Conservation (phyloP, 163 green algal species). For the Trebouxiophyceae sp. region DNA sequence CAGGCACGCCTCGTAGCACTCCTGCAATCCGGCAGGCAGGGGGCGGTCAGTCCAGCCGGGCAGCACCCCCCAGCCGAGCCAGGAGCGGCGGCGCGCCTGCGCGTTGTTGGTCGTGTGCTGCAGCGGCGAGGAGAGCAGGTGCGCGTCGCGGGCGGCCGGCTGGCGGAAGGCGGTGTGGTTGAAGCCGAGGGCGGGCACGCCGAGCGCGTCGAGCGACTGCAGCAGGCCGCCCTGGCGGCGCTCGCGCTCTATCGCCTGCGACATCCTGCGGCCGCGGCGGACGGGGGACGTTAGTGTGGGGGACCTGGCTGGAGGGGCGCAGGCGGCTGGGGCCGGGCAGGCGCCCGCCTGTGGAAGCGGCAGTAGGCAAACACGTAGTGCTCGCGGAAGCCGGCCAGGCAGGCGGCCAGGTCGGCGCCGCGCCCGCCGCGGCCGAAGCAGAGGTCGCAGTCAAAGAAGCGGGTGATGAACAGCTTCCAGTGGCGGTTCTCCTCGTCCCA, state of each 20-base stretch:
- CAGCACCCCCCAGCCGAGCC: too few species aligned
- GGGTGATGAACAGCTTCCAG: conserved; percentile 19
- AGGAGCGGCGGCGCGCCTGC: not conserved
- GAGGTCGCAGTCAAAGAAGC: conserved; percentile 16
- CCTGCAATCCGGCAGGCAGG: too few species aligned
- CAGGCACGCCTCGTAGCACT: conserved; percentile 9
- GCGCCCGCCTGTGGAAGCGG: conserved; percentile 6
- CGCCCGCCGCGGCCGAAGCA: not conserved
- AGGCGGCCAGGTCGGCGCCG: not conserved
- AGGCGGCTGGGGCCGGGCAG: too few species aligned
- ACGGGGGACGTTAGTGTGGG: too few species aligned
- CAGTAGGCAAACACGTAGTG: conserved; percentile 24
- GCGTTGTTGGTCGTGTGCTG: not conserved
- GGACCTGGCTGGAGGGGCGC: too few species aligned
- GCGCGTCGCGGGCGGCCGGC: not conserved
- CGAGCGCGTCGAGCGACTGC: conserved; percentile 3
- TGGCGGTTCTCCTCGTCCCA: conserved; percentile 16
- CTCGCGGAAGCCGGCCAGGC: not conserved
- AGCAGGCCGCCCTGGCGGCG: conserved; percentile 1
- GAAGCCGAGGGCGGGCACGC: not conserved
- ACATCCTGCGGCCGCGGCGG: conserved; percentile 3
- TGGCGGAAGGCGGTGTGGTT: not conserved
- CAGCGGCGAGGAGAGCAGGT: not conserved
- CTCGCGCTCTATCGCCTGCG: conserved; percentile 3
- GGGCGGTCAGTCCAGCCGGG: too few species aligned